A percentile compares a stretch with the other conserved stretches of the same genome.
Conservation (phyloP, 495 filamentous ascomycete species). For the Endocarpon pusillum region DNA sequence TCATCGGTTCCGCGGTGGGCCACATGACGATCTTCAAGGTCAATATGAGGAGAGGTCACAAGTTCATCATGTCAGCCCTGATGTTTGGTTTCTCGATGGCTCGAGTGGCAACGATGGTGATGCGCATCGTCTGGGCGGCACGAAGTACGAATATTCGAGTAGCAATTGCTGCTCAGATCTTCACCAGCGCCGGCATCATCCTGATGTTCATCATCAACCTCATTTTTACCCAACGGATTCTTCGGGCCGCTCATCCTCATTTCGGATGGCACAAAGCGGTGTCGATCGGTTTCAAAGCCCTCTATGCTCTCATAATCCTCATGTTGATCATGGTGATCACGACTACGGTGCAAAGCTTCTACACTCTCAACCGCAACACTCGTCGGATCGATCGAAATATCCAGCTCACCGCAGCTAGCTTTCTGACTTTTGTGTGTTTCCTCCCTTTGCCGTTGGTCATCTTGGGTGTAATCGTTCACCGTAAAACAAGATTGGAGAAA, state of each 20-base stretch:
- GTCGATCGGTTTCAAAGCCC: slow-evolving; percentile 29
- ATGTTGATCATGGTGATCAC: slow-evolving; percentile 55
- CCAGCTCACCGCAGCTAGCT: slow-evolving; percentile 49
- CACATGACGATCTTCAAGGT: slow-evolving; percentile 50
- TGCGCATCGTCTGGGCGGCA: slow-evolving; percentile 39
- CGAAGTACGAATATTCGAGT: slow-evolving; percentile 25
- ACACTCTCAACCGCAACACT: slow-evolving; percentile 37
- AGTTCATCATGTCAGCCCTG: slow-evolving; percentile 52
- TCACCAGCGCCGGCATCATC: slow-evolving; percentile 60
- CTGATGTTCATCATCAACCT: slow-evolving; percentile 71
- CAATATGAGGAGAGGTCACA: slow-evolving; percentile 41
- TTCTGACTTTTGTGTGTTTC: slow-evolving; percentile 53
- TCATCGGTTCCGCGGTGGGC: slow-evolving; percentile 34
- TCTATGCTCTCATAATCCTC: slow-evolving; percentile 43
- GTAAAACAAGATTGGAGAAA: slow-evolving; percentile 34
- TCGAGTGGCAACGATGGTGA: slow-evolving; percentile 40
- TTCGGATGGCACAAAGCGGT: slow-evolving; percentile 46
- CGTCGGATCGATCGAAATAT: slow-evolving; percentile 39
- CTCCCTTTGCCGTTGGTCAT: slow-evolving; percentile 50
- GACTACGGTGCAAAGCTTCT: slow-evolving; percentile 44
- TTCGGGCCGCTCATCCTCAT: slow-evolving; percentile 53
- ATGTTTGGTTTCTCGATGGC: slow-evolving; percentile 69
- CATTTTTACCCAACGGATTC: slow-evolving; percentile 58
- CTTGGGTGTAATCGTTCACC: slow-evolving; percentile 34
- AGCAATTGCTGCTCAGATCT: slow-evolving; percentile 54